Conservation (phyloP, 2,329 filamentous ascomycete genomes). For the Chrysoporthe puriensis region DNA sequence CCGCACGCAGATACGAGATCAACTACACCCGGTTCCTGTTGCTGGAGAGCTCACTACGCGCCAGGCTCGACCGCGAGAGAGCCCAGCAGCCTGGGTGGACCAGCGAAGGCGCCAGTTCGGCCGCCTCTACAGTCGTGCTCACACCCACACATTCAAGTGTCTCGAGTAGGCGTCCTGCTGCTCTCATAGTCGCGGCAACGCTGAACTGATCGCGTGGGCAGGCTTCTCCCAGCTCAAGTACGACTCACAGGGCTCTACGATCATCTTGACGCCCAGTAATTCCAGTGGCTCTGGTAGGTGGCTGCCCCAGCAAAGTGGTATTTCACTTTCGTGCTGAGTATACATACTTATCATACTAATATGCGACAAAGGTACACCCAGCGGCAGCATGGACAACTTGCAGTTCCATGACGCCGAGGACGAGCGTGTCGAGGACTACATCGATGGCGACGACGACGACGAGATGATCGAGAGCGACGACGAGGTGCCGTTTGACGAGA, state of each 20-base stretch:
- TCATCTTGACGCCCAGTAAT: background rate
- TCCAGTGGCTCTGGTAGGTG: slow-evolving; percentile 6
- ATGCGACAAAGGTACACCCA: slow-evolving; percentile 13
- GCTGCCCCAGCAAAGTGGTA: background rate
- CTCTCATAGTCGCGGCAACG: background rate
- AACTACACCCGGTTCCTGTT: background rate
- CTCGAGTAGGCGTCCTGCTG: background rate
- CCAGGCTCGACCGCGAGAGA: background rate
- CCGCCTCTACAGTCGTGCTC: background rate
- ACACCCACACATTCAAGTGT: background rate
- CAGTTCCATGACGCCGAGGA: slow-evolving; percentile 31
- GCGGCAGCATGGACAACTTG: slow-evolving; percentile 27
- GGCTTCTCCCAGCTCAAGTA: background rate
- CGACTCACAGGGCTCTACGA: background rate
- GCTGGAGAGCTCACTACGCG: background rate
- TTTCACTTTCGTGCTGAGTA: background rate
- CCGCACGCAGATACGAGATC: slow-evolving; percentile 3
- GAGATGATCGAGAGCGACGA: slow-evolving; percentile 23
- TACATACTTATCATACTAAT: background rate
- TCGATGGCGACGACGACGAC: slow-evolving; percentile 30
- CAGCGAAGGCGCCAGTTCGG: background rate
- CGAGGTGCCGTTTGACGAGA: slow-evolving; percentile 17
- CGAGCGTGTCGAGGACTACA: slow-evolving; percentile 31
- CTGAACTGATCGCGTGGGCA: background rate
- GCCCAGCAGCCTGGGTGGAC: background rate